These are phyloP conservation scores for Hanseniaspora hatyaiensis DNA, from an alignment of 805 yeast species.

Conservation along the genomic window DNA sequence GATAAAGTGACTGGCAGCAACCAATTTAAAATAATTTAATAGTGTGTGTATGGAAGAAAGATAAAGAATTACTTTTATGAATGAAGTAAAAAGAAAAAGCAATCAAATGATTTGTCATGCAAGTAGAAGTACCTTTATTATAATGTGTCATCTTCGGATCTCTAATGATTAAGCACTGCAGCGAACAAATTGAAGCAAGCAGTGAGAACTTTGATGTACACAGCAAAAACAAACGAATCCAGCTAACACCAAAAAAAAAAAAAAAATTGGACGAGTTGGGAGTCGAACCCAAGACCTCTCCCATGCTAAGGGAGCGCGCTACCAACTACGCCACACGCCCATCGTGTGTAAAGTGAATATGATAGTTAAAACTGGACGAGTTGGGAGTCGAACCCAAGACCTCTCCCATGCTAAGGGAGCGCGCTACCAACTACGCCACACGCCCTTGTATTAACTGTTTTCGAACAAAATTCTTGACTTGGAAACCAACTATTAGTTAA, in stretches of 20 bases:
- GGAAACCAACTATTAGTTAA: too few species aligned
- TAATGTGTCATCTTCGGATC: background rate
- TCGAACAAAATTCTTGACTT: background rate
- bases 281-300: background rate
- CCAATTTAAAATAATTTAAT: too few species aligned
- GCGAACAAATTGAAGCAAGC: background rate
- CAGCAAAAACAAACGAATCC: background rate
- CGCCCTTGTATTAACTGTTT: constrained; percentile 36
- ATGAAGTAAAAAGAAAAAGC: too few species aligned
- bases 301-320: constrained; percentile 68
- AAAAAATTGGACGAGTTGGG: background rate
- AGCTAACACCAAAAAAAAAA: constrained; percentile 20
- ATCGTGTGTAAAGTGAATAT: background rate
- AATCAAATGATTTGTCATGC: too few species aligned
- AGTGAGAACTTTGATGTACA: background rate
- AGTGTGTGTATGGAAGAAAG: too few species aligned
- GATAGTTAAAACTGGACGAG: constrained; percentile 41
- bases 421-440: constrained; percentile 79
- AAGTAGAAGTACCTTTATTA: too few species aligned
- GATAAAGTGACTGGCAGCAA: too few species aligned
- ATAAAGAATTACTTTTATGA: too few species aligned
- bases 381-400: constrained; percentile 71
- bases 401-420: constrained; percentile 71
- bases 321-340: constrained; percentile 78
- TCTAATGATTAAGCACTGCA: background rate